Evolutionary conservation across 1,139 yeast genomes (phyloP).

Genomic region (Sugiyamaella japonica): DNA sequence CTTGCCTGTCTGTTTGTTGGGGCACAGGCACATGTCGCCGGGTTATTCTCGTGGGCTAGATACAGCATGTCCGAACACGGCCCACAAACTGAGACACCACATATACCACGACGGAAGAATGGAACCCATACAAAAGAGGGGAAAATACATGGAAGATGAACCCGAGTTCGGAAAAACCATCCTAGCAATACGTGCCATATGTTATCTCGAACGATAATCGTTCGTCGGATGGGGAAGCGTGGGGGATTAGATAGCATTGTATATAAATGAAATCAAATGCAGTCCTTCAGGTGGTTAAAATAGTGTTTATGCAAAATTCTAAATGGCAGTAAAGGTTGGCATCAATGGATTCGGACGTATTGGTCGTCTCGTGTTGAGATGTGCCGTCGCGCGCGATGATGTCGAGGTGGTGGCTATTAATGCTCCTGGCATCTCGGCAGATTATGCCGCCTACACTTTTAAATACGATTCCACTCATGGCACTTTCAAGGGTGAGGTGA

Average conservation of each 20-base stretch:
- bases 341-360: conserved; percentile 89
- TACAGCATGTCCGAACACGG: background rate
- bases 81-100: background rate
- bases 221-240: no score
- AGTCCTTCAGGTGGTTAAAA: no score
- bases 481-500: conserved; percentile 65
- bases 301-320: background rate
- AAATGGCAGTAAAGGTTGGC: conserved; percentile 54
- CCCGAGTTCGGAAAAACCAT: no score
- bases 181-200: no score
- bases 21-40: background rate
- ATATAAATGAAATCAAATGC: no score
- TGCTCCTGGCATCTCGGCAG: conserved; percentile 80
- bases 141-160: no score
- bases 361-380: conserved; percentile 78
- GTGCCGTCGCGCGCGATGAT: conserved; percentile 65
- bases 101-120: no score
- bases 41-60: background rate
- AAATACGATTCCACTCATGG: conserved; percentile 87
- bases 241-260: no score
- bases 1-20: background rate
- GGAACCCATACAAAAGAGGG: no score
- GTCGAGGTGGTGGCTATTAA: conserved; percentile 76
- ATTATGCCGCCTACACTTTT: conserved; percentile 84
- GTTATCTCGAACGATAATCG: no score